Evolutionary conservation across 1,284 basidiomycete genomes (phyloP).

Genomic region (Gomphus sp.): DNA sequence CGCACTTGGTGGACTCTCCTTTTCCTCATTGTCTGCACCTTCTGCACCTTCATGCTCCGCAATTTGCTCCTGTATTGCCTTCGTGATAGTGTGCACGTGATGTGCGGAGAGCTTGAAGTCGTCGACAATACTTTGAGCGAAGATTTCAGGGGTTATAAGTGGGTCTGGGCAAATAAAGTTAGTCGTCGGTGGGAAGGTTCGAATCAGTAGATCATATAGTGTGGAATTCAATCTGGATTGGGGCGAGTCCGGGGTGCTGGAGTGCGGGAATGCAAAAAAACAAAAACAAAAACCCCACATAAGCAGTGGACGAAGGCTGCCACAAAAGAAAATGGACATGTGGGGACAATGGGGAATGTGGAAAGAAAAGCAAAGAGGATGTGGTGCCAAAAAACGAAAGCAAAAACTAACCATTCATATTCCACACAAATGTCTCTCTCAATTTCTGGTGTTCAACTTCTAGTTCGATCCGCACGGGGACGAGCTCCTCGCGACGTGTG

Average conservation of each 20-base stretch:
- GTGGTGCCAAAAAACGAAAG: too few species aligned
- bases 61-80: slow-evolving; percentile 82
- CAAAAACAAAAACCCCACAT: too few species aligned
- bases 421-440: slow-evolving; percentile 97
- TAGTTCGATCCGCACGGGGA: slow-evolving; percentile 92
- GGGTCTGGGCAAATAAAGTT: slow-evolving; percentile 46
- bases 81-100: slow-evolving; percentile 71
- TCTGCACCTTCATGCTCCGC: slow-evolving; percentile 32
- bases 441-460: slow-evolving; percentile 89
- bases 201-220: too few species aligned
- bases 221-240: too few species aligned
- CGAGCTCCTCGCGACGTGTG: slow-evolving; percentile 65
- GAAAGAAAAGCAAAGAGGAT: too few species aligned
- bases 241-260: too few species aligned
- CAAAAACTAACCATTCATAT: slow-evolving; percentile 64
- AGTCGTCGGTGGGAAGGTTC: not conserved
- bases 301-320: too few species aligned
- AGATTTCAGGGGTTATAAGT: slow-evolving; percentile 80
- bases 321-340: too few species aligned
- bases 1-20: slow-evolving; percentile 19
- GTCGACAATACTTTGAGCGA: slow-evolving; percentile 86
- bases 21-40: slow-evolving; percentile 1
- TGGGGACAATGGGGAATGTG: too few species aligned
- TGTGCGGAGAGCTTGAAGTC: slow-evolving; percentile 76
- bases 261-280: too few species aligned